Conservation (phyloP, 805 yeast genomes). For the Spathaspora boniae region DNA sequence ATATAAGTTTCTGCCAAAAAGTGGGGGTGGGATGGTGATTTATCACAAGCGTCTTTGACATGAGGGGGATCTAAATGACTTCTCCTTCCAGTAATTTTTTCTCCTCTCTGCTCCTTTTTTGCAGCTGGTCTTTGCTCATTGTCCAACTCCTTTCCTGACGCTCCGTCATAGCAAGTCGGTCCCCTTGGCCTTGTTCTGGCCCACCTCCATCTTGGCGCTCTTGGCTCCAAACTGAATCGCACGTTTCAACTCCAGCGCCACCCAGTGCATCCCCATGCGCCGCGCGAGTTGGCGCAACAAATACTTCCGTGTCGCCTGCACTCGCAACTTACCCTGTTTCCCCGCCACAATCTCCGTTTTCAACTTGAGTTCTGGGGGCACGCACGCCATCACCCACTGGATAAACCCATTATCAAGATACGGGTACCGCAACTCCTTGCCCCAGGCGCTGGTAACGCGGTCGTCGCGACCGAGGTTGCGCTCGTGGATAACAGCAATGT, state of each 20-base stretch:
- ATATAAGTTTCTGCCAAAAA: neutral
- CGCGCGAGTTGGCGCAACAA: slow-evolving; percentile 63
- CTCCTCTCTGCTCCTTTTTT: neutral
- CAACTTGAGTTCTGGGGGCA: slow-evolving; percentile 49
- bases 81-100: slow-evolving; percentile 2
- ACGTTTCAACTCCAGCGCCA: slow-evolving; percentile 74
- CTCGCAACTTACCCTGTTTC: slow-evolving; percentile 22
- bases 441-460: slow-evolving; percentile 80
- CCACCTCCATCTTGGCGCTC: slow-evolving; percentile 88
- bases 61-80: neutral
- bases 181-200: slow-evolving; percentile 74
- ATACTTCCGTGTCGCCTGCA: slow-evolving; percentile 42
- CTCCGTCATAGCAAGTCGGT: slow-evolving; percentile 43
- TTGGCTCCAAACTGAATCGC: slow-evolving; percentile 97
- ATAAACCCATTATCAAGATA: slow-evolving; percentile 68
- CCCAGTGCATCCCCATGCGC: slow-evolving; percentile 47
- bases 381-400: slow-evolving; percentile 37
- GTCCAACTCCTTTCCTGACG: neutral
- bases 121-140: neutral
- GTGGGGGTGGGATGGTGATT: no score
- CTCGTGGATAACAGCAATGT: slow-evolving; percentile 68
- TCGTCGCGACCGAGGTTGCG: slow-evolving; percentile 92
- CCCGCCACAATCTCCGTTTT: slow-evolving; percentile 24
- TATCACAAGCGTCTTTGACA: no score
- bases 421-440: slow-evolving; percentile 87